phyloP scores from a whole-genome alignment of 2,329 filamentous ascomycete genomes.

The Colletotrichum karsti region DNA sequence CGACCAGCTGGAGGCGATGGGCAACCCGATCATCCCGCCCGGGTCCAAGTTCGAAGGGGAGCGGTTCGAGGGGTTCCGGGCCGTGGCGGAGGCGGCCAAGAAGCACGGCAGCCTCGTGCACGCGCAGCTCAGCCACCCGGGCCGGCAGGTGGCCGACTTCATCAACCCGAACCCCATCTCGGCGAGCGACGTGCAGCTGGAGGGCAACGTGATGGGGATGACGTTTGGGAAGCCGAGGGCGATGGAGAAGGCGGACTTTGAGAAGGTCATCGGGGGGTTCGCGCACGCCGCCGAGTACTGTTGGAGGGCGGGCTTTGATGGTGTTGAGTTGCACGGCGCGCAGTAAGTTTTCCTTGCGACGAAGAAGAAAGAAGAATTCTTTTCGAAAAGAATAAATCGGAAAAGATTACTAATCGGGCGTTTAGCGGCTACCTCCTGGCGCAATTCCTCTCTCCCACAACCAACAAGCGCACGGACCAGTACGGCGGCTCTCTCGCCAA shows the following conservation, averaged over 20 bases:
- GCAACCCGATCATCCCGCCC: constrained; percentile 64
- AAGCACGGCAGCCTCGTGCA: constrained; percentile 64
- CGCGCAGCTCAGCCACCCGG: constrained; percentile 70
- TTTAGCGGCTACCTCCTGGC: constrained; percentile 53
- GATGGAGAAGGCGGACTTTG: constrained; percentile 60
- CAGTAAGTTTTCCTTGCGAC: constrained; percentile 37
- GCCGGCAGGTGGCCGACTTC: constrained; percentile 55
- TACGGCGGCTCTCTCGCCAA: constrained; percentile 57
- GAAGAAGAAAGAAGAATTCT: too few relatives aligned
- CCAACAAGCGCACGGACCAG: constrained; percentile 53
- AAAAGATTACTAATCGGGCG: neutral
- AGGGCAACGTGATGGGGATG: constrained; percentile 52
- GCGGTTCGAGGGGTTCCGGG: constrained; percentile 64
- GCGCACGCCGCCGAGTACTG: constrained; percentile 64
- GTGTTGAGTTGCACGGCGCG: constrained; percentile 55
- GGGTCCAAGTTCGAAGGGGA: constrained; percentile 59
- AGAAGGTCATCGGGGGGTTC: constrained; percentile 60
- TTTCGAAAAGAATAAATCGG: neutral
- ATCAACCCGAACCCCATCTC: constrained; percentile 48
- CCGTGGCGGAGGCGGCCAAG: constrained; percentile 56
- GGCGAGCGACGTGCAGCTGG: constrained; percentile 48
- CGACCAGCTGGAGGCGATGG: constrained; percentile 61
- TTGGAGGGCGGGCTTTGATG: constrained; percentile 63
- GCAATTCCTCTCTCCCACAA: constrained; percentile 51
- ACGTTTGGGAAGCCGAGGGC: constrained; percentile 60